Evolutionary conservation across 2,329 filamentous ascomycete genomes (phyloP).

Genomic region (Leptographium flavum): DNA sequence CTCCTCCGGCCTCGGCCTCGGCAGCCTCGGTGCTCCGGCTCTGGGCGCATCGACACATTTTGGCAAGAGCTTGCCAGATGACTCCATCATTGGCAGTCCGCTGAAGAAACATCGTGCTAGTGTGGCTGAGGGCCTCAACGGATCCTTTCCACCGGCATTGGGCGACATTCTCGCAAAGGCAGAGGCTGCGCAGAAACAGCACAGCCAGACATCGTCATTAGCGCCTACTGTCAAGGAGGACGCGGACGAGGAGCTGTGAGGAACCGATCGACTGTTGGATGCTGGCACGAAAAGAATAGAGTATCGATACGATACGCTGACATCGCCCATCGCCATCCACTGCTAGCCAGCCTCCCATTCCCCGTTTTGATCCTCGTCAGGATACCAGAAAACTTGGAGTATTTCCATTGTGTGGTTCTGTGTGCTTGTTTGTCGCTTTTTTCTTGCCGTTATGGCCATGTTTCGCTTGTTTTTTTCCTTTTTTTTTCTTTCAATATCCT

Average conservation of each 20-base stretch:
- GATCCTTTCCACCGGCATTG: conserved; percentile 22
- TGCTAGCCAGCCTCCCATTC: no score
- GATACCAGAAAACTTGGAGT: no score
- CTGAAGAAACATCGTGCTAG: conserved; percentile 63
- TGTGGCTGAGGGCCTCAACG: conserved; percentile 19
- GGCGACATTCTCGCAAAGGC: conserved; percentile 26
- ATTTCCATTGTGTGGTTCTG: no score
- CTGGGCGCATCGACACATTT: conserved; percentile 16
- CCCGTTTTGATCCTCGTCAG: no score
- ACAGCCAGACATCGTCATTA: not conserved
- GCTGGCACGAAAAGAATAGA: not conserved
- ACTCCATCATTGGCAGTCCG: conserved; percentile 48
- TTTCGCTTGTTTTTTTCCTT: not conserved
- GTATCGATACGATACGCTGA: no score
- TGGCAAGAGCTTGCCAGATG: conserved; percentile 29
- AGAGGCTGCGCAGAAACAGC: conserved; percentile 17
- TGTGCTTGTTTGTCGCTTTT: no score
- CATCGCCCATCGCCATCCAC: no score
- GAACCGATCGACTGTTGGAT: not conserved
- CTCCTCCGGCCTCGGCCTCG: conserved; percentile 1
- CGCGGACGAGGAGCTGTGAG: conserved; percentile 9
- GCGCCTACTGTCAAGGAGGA: conserved; percentile 1
- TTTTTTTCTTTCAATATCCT: not conserved
- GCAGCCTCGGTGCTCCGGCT: not conserved
- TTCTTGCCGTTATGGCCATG: not conserved